Base-by-base conservation (phyloP, 768 basidiomycete species). In the Rhizopogon sp. region DNA sequence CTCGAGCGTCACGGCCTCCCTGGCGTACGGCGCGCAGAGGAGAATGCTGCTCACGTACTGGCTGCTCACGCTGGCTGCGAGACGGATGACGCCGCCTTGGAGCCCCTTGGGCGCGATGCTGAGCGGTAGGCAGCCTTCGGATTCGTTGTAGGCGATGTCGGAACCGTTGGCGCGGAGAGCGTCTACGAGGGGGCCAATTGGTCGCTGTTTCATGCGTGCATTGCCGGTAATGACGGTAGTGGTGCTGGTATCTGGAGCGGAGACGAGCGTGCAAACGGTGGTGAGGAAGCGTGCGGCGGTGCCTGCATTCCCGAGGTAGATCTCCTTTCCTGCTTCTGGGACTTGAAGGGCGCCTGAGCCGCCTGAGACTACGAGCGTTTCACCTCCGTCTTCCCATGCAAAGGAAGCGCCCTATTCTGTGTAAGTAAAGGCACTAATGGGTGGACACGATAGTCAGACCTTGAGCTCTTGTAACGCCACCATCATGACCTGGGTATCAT, bases 401-500 rank as follows among this genome's bases (percentile, higher is more conserved):
- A 98, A 99, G 45, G 74, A 81, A 9, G 97, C 96, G 44, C 96
- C 96, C 90, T 93, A 59, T 47, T 6, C 37, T 33, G 29, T 16
- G 31, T 61, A 54, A 47, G 53, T 2, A 55, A 37, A 3, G 25
- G 40, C 3, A 43, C 28, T 13, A 45, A 52, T 35, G 42, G 13
- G 43, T 43, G 54, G 40, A 16, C 13, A 54, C 37, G 39, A 49
- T 43, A 56, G 45, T 43, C 31, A 37, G 54, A 90, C 93, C 77
- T 94, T 87, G 58, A 99, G 82, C 52, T 93, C 91, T 42, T 83
- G 75, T 31, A 98, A 78, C 35, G 95, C 96, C 3, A 86, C 78
- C 94, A 98, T 98, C 97, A 99, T 99, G 52, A 99, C 96, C 62
- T 95, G 93, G 0, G 97, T 99, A 66, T 99, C 96, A 64, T 98